Percentiles rank a stretch among this genome's conserved stretches.
Evolutionary conservation across 1,284 basidiomycete genomes (phyloP).

Genomic region (Rhodotorula sp.): DNA sequence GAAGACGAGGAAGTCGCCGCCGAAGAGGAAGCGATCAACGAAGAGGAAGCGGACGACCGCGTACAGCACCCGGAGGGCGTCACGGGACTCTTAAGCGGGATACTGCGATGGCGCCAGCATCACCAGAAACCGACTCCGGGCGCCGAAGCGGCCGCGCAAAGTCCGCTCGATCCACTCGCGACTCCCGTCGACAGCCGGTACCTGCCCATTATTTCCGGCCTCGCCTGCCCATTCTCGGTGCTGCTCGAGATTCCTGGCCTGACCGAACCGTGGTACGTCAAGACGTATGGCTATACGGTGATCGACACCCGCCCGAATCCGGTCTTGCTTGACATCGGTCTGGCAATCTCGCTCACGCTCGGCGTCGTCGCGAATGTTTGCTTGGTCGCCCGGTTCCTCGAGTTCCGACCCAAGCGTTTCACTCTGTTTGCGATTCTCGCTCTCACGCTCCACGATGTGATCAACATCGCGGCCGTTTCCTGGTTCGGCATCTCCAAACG

Average conservation of each 20-base stretch:
- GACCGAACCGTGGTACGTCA: constrained; percentile 53
- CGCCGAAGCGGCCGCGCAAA: neutral
- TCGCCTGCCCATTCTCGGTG: constrained; percentile 72
- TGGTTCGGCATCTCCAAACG: constrained; percentile 66
- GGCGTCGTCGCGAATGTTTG: constrained; percentile 68
- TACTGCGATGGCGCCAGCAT: neutral
- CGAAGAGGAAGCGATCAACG: neutral
- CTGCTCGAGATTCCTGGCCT: constrained; percentile 64
- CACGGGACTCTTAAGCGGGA: neutral
- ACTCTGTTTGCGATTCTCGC: constrained; percentile 58
- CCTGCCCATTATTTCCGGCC: constrained; percentile 66
- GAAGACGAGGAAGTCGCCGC: neutral
- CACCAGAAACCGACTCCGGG: neutral
- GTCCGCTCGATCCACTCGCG: neutral
- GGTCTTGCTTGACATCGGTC: constrained; percentile 59
- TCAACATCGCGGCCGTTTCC: constrained; percentile 65
- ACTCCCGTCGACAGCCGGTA: constrained; percentile 20
- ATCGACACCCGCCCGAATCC: constrained; percentile 61
- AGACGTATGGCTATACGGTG: constrained; percentile 50
- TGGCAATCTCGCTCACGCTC: constrained; percentile 66
- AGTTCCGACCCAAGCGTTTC: constrained; percentile 30
- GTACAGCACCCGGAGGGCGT: neutral
- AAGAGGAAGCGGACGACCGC: neutral
- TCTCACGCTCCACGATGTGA: constrained; percentile 62
- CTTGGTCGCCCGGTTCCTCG: constrained; percentile 69